Evolutionary conservation across 2,329 filamentous ascomycete genomes (phyloP), one percentile per base, ranked within the genome.

Genomic region (Thelonectria blattea): DNA sequence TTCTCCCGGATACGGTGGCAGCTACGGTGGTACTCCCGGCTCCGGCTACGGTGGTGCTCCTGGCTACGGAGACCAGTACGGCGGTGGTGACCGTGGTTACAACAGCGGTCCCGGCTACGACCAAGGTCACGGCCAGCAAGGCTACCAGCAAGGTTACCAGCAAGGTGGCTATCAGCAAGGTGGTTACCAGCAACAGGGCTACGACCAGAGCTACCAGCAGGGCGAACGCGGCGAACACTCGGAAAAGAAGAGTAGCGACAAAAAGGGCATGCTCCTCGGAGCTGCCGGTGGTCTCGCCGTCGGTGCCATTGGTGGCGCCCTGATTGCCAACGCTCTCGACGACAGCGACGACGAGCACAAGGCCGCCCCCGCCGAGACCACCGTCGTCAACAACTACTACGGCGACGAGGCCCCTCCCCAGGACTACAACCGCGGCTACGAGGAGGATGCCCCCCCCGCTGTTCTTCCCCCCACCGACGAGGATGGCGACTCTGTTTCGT

Each of bases 241-340:
- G 64, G 74, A 80, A 65, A 76, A 78, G 68, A 74, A 75, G 68
- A 75, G 75, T 42, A 80, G 80, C 58, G 78, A 80, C 56, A 82
- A 79, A 64, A 83, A 81, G 18, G 83, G 82, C 68, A 79, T 87
- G 71, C 75, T 88, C 46, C 79, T 86, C 20, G 86, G 81, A 45
- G 87, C 84, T 52, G 84, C 83, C 10, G 87, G 80, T 37, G 88
- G 87, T 73, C 71, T 88, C 18, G 86, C 83, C 1, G 75, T 82
- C 12, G 85, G 85, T 65, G 82, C 80, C 55, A 71, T 85, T 41
- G 87, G 83, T 22, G 86, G 86, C 52, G 87, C 84, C 3, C 68
- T 86, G 47, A 77, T 89, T 54, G 83, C 81, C 45, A 80, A 88
- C 68, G 84, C 83, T 54, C 67, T 87, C 30, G 58, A 71, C 51